Percentiles rank a stretch among this genome's conserved stretches.
phyloP scores from a whole-genome alignment of 2,329 filamentous ascomycete genomes.

The Colletotrichum abscissum region DNA sequence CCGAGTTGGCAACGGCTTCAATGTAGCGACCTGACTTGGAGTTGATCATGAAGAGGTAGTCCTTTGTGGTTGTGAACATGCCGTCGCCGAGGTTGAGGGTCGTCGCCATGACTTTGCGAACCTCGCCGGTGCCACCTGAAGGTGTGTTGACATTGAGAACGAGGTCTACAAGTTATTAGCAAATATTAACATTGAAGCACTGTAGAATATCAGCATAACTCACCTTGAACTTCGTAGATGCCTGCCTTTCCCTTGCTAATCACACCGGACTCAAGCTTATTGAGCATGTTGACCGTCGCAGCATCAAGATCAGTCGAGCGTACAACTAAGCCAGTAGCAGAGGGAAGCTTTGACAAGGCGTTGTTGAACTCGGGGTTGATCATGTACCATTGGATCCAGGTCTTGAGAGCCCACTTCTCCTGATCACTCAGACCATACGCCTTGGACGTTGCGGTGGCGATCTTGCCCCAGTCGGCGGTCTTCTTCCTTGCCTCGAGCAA shows the following conservation, averaged over 20 bases:
- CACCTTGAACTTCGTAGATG: not conserved
- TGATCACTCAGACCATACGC: not conserved
- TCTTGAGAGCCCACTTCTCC: not conserved
- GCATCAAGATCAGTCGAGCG: not conserved
- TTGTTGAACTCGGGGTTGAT: not conserved
- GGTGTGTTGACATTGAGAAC: not conserved
- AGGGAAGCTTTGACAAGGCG: not conserved
- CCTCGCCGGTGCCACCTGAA: not conserved
- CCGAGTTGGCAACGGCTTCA: not conserved
- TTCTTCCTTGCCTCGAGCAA: not conserved
- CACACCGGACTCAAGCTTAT: not conserved
- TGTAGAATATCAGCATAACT: not conserved
- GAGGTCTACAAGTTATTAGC: not conserved
- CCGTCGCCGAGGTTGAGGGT: not conserved
- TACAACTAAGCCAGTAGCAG: not conserved
- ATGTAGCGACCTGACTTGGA: not conserved
- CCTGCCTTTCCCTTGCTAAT: not conserved
- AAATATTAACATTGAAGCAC: not conserved
- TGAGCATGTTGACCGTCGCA: constrained; percentile 1
- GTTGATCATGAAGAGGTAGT: not conserved
- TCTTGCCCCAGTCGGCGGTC: not conserved
- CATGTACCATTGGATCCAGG: not conserved
- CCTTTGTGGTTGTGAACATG: not conserved
- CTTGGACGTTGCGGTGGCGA: not conserved
- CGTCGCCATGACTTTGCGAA: not conserved